Evolutionary conservation across 2,329 filamentous ascomycete genomes (phyloP).

Genomic region (Botrytis elliptica): DNA sequence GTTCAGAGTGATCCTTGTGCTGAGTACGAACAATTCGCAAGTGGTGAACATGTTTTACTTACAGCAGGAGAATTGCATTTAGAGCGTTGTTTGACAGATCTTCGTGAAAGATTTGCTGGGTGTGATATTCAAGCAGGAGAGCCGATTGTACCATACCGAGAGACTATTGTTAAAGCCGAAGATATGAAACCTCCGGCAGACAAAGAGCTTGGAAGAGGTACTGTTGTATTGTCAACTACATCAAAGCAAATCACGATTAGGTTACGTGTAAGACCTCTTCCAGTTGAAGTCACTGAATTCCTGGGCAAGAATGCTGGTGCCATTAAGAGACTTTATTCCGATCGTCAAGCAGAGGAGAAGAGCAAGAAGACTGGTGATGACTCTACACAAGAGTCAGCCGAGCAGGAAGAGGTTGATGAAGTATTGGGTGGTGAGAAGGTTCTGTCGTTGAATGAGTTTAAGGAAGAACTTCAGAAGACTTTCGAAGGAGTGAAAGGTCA

Average conservation of each 20-base stretch:
- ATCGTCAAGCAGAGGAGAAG: constrained; percentile 55
- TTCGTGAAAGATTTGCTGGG: constrained; percentile 86
- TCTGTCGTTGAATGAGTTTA: constrained; percentile 74
- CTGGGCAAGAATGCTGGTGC: constrained; percentile 75
- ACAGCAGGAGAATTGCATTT: constrained; percentile 94
- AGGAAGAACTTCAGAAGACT: constrained; percentile 63
- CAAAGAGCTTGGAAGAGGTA: constrained; percentile 81
- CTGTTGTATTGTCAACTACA: constrained; percentile 70
- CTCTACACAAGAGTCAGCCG: constrained; percentile 28
- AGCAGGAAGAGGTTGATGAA: constrained; percentile 47
- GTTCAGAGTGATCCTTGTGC: constrained; percentile 96
- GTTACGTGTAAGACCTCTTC: constrained; percentile 76
- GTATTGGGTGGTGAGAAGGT: constrained; percentile 59
- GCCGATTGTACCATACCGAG: constrained; percentile 92
- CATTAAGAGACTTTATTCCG: constrained; percentile 76
- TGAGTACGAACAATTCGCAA: constrained; percentile 89
- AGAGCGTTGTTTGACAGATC: constrained; percentile 88
- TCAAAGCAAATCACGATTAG: constrained; percentile 83
- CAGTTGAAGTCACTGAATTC: constrained; percentile 77
- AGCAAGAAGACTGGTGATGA: constrained; percentile 34
- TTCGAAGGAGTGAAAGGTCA: constrained; percentile 73
- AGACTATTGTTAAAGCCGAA: constrained; percentile 81
- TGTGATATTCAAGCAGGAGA: constrained; percentile 94
- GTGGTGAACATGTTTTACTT: constrained; percentile 90
- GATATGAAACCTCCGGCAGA: constrained; percentile 91